Evolutionary conservation across 208 protist genomes (phyloP).

Genomic region (Leishmania lainsoni): DNA sequence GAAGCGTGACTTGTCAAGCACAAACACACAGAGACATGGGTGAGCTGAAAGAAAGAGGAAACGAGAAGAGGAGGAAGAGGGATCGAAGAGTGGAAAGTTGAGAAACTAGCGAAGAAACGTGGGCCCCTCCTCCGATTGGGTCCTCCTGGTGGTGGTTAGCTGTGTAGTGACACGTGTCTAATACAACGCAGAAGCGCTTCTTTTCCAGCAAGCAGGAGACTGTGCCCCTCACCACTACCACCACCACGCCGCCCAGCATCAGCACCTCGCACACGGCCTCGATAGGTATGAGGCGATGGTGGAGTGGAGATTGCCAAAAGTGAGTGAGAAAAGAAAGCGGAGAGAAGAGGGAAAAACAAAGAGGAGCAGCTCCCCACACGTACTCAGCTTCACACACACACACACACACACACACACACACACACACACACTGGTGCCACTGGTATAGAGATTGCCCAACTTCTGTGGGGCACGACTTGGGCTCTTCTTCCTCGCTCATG

Average conservation of each 20-base stretch:
- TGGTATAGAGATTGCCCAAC: not conserved
- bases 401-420: not conserved
- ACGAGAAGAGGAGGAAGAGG: not conserved
- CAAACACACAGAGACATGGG: not conserved
- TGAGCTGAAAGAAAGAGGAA: not conserved
- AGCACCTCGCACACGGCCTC: not conserved
- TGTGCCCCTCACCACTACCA: not conserved
- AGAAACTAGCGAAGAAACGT: not conserved
- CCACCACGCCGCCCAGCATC: not conserved
- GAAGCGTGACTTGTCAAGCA: not conserved
- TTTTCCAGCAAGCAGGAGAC: not conserved
- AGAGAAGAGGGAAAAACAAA: not conserved
- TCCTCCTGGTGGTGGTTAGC: not conserved
- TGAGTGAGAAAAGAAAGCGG: not conserved
- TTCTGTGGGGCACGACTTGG: not conserved
- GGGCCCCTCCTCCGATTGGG: not conserved
- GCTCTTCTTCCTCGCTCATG: not conserved
- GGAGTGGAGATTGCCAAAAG: not conserved
- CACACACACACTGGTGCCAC: not conserved
- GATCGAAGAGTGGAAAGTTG: not conserved
- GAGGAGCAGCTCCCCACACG: not conserved
- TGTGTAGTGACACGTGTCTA: not conserved
- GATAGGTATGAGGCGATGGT: not conserved
- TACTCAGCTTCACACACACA: no score
- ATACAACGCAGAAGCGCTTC: not conserved